Percentiles rank a stretch among this genome's conserved stretches.
These are phyloP conservation scores for Butyriboletus loyo DNA, from an alignment of 768 basidiomycete species.

Conservation along the genomic window DNA sequence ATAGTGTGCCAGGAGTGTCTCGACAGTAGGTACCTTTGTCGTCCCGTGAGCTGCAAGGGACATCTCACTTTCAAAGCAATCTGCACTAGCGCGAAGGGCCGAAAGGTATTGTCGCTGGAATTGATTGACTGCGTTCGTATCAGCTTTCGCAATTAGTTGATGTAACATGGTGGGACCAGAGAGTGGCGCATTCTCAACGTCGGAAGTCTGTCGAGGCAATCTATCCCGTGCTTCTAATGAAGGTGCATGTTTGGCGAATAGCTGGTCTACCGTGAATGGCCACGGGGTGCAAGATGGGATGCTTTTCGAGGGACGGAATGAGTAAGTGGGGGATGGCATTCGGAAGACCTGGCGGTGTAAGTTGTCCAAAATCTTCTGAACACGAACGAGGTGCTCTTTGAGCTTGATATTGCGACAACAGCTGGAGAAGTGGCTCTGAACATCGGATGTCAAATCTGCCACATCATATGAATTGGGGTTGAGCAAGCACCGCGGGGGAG, in stretches of 20 bases:
- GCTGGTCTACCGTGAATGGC: not conserved
- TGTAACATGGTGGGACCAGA: not conserved
- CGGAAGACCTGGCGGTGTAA: not conserved
- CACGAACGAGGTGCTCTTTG: too few relatives aligned
- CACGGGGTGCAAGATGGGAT: not conserved
- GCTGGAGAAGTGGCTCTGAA: too few relatives aligned
- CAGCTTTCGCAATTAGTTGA: constrained; percentile 2
- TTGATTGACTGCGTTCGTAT: constrained; percentile 3
- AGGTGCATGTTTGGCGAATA: constrained; percentile 10
- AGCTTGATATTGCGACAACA: too few relatives aligned
- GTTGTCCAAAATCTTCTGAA: constrained; percentile 7
- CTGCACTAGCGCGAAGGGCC: too few relatives aligned
- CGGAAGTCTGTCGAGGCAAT: not conserved
- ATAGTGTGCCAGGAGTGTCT: too few relatives aligned
- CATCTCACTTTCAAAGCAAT: too few relatives aligned
- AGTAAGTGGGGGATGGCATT: not conserved
- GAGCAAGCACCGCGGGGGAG: constrained; percentile 3
- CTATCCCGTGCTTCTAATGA: not conserved
- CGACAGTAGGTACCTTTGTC: not conserved
- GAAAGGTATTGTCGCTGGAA: too few relatives aligned
- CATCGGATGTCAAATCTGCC: not conserved
- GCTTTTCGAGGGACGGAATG: not conserved
- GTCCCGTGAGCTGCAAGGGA: not conserved
- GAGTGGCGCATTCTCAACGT: not conserved
- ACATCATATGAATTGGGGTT: constrained; percentile 2